phyloP scores from a whole-genome alignment of 257 asterid genomes.

The Avicennia marina region DNA sequence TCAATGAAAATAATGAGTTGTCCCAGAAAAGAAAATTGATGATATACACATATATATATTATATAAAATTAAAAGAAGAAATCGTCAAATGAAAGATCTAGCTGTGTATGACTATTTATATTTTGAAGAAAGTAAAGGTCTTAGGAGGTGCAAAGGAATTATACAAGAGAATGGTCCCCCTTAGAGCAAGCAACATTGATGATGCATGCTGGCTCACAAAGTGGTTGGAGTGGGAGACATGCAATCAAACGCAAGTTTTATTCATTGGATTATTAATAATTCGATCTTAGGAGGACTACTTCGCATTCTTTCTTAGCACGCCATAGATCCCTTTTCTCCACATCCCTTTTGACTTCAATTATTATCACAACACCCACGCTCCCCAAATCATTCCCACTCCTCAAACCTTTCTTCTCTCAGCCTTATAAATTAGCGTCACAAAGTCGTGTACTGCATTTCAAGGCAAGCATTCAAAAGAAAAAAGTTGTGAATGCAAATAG shows the following conservation, averaged over 20 bases:
- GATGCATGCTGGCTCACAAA: slow-evolving; percentile 26
- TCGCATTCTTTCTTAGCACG: slow-evolving; percentile 3
- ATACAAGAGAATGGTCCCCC: slow-evolving; percentile 21
- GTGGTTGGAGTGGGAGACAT: slow-evolving; percentile 34
- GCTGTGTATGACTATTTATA: too few relatives aligned
- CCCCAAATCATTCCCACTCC: slow-evolving; percentile 22
- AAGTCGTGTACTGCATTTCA: slow-evolving; percentile 10
- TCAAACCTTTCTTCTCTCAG: too few relatives aligned
- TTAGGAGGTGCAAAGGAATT: too few relatives aligned
- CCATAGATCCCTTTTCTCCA: slow-evolving; percentile 6
- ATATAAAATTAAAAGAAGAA: too few relatives aligned
- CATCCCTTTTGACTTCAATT: slow-evolving; percentile 25
- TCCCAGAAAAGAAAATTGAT: too few relatives aligned
- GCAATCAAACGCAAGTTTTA: slow-evolving; percentile 15
- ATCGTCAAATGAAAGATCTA: too few relatives aligned
- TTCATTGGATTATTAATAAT: background rate
- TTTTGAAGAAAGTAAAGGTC: too few relatives aligned
- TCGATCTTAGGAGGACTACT: too few relatives aligned
- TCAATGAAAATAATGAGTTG: too few relatives aligned
- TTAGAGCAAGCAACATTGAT: slow-evolving; percentile 12
- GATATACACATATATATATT: too few relatives aligned
- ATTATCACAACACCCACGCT: slow-evolving; percentile 28
- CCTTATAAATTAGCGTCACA: too few relatives aligned
- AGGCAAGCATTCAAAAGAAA: slow-evolving; percentile 16
- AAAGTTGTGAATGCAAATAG: background rate